phyloP scores from a whole-genome alignment of 768 basidiomycete species.

The Lactifluus hygrophoroides region DNA sequence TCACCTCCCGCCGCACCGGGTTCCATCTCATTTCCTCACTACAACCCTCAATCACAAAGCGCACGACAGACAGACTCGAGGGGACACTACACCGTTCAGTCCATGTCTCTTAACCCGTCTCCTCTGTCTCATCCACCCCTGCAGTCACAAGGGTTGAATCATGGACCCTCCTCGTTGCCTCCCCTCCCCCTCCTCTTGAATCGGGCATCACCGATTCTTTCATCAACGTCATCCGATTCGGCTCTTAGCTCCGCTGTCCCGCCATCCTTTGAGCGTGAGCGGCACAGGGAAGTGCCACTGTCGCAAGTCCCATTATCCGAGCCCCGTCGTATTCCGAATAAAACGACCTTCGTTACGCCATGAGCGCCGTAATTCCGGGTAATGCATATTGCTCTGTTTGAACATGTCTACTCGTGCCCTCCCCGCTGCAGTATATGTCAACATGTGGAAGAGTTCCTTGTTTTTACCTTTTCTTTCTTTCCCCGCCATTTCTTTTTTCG shows the following conservation, averaged over 20 bases:
- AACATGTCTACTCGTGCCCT: not conserved
- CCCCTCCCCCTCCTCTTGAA: slow-evolving; percentile 13
- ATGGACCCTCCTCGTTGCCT: slow-evolving; percentile 8
- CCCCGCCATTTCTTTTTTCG: not conserved
- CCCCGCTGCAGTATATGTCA: not conserved
- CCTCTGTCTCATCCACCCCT: slow-evolving; percentile 39
- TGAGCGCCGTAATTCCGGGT: not conserved
- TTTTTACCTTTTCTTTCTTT: too few relatives aligned
- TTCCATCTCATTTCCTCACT: slow-evolving; percentile 50
- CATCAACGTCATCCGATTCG: slow-evolving; percentile 18
- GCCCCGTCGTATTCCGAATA: slow-evolving; percentile 14
- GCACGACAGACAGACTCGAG: slow-evolving; percentile 26
- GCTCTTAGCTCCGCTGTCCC: slow-evolving; percentile 17
- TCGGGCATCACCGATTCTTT: slow-evolving; percentile 18
- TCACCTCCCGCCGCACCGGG: slow-evolving; percentile 56
- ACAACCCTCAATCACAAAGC: slow-evolving; percentile 31
- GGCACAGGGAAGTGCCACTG: slow-evolving; percentile 15
- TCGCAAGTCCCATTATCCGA: slow-evolving; percentile 10
- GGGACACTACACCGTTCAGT: slow-evolving; percentile 20
- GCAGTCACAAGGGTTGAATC: slow-evolving; percentile 14
- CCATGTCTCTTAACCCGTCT: slow-evolving; percentile 33
- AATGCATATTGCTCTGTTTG: not conserved
- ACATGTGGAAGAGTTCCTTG: not conserved
- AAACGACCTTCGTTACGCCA: slow-evolving; percentile 19
- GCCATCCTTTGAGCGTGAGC: slow-evolving; percentile 18